A percentile compares a stretch with the other conserved stretches of the same genome.
These are phyloP conservation scores for Acanthamoeba healyi DNA, from an alignment of 208 protist species.

Conservation along the genomic window DNA sequence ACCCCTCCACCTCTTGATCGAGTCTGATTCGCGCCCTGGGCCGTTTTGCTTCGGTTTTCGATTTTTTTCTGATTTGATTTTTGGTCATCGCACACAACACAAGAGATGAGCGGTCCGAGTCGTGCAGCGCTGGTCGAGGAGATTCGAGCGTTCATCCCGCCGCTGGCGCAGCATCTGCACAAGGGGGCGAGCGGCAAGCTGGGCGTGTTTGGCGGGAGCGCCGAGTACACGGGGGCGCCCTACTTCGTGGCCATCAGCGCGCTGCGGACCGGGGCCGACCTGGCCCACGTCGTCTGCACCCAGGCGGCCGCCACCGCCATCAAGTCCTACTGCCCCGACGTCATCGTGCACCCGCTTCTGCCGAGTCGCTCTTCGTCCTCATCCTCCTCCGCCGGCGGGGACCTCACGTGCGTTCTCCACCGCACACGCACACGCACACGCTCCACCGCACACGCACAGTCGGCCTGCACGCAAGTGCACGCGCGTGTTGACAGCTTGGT, in stretches of 20 bases:
- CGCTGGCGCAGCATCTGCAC: slow-evolving; percentile 73
- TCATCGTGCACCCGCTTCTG: slow-evolving; percentile 90
- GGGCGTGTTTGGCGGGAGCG: slow-evolving; percentile 89
- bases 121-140: slow-evolving; percentile 16
- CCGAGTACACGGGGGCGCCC: slow-evolving; percentile 93
- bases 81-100: neutral
- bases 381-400: neutral
- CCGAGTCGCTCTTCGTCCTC: slow-evolving; percentile 10
- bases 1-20: too few relatives aligned
- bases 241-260: slow-evolving; percentile 89
- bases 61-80: too few relatives aligned
- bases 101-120: neutral
- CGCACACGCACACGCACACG: too few relatives aligned
- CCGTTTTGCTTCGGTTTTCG: too few relatives aligned
- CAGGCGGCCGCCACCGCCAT: slow-evolving; percentile 87
- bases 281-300: slow-evolving; percentile 91
- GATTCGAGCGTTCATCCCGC: slow-evolving; percentile 76
- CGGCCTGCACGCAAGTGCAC: too few relatives aligned
- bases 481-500: slow-evolving; percentile 50
- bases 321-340: slow-evolving; percentile 91
- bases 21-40: too few relatives aligned
- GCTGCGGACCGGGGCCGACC: slow-evolving; percentile 87
- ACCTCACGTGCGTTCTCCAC: slow-evolving; percentile 45
- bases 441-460: too few relatives aligned
- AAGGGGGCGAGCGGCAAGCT: slow-evolving; percentile 90